Percentiles rank a stretch among this genome's conserved stretches.
Conservation (phyloP, 768 basidiomycete genomes). For the Russula earlei region DNA sequence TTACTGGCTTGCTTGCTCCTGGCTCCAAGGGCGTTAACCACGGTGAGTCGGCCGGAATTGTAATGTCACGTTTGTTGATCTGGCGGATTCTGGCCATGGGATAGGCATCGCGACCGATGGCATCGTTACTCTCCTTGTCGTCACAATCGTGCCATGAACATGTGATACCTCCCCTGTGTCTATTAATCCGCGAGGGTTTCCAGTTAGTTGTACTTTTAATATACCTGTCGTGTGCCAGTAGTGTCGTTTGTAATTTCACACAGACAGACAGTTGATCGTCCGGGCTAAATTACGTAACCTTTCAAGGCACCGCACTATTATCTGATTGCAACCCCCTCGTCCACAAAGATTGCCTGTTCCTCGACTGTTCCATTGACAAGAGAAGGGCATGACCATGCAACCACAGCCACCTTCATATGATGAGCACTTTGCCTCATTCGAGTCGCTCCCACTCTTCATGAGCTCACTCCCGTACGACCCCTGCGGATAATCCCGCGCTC, state of each 20-base stretch:
- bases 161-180: not conserved
- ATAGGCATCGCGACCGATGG: constrained; percentile 17
- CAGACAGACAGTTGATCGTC: no score
- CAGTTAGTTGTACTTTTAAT: not conserved
- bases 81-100: not conserved
- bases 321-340: no score
- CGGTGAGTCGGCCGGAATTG: constrained; percentile 26
- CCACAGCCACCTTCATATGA: constrained; percentile 24
- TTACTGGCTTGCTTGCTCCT: constrained; percentile 45
- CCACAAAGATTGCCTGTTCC: no score
- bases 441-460: constrained; percentile 88
- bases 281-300: no score
- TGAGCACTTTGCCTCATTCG: constrained; percentile 37
- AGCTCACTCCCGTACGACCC: constrained; percentile 66
- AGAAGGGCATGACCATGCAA: not conserved
- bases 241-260: no score
- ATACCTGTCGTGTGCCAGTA: no score
- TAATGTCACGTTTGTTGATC: not conserved
- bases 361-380: no score
- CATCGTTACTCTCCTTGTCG: constrained; percentile 11
- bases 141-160: constrained; percentile 10
- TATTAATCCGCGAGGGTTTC: not conserved
- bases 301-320: no score
- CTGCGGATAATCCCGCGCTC: constrained; percentile 51
- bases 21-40: constrained; percentile 47